These are phyloP conservation scores for Aureobasidium subglaciale DNA, from an alignment of 2,329 filamentous ascomycete genomes.

Conservation along the genomic window DNA sequence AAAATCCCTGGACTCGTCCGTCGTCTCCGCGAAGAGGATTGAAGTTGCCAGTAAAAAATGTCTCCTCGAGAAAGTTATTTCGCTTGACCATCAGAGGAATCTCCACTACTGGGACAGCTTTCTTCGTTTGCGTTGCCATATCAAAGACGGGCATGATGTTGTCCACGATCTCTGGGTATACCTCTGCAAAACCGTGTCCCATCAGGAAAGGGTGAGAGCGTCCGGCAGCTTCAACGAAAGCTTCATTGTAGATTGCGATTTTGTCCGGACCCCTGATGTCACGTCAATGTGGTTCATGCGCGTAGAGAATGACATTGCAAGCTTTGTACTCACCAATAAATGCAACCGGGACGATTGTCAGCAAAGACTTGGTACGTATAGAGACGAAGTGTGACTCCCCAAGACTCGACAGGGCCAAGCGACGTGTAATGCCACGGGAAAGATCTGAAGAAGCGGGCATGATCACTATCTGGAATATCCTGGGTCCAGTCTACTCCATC, in stretches of 20 bases:
- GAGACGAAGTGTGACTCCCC: constrained; percentile 44
- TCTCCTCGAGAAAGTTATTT: constrained; percentile 16
- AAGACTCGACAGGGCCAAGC: constrained; percentile 41
- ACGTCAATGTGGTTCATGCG: background rate
- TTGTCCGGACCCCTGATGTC: background rate
- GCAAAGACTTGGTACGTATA: constrained; percentile 39
- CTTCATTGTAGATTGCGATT: constrained; percentile 16
- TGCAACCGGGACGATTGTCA: constrained; percentile 35
- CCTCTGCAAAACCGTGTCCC: constrained; percentile 11
- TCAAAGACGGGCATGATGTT: constrained; percentile 16
- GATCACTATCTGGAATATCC: constrained; percentile 22
- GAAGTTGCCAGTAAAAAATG: constrained; percentile 17
- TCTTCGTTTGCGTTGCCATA: constrained; percentile 2
- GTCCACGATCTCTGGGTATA: constrained; percentile 14
- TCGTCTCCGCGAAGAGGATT: constrained; percentile 12
- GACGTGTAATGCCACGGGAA: constrained; percentile 44
- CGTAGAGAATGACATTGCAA: background rate
- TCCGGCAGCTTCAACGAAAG: constrained; percentile 6
- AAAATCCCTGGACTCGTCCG: constrained; percentile 15
- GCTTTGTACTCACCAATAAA: background rate
- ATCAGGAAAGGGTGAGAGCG: constrained; percentile 12
- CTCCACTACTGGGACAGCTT: constrained; percentile 13
- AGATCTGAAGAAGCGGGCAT: constrained; percentile 32
- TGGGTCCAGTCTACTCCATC: constrained; percentile 5
- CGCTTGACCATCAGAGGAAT: constrained; percentile 15